Evolutionary conservation across 2,329 filamentous ascomycete genomes (phyloP).

Genomic region (Sclerotiophoma versabilis): DNA sequence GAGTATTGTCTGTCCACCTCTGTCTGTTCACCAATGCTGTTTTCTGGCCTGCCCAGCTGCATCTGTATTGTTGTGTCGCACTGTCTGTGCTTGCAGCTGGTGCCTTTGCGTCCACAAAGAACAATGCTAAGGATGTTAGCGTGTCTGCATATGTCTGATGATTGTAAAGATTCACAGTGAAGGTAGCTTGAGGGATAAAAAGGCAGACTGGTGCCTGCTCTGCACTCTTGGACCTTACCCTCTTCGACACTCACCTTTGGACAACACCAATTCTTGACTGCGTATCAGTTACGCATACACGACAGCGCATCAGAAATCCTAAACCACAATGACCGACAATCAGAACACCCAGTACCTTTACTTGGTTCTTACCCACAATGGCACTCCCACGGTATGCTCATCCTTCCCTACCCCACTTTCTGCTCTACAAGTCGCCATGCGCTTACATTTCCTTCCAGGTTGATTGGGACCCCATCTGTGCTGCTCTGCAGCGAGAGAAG

Average conservation of each 20-base stretch:
- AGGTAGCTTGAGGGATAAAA: slow-evolving; percentile 7
- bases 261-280: not conserved
- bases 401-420: not conserved
- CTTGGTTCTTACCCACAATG: slow-evolving; percentile 35
- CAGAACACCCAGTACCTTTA: slow-evolving; percentile 44
- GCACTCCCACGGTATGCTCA: slow-evolving; percentile 28
- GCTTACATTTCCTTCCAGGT: slow-evolving; percentile 33
- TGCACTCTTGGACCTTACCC: not conserved
- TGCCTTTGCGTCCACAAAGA: not conserved
- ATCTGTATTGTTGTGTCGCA: too few species aligned
- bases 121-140: slow-evolving; percentile 12
- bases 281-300: not conserved
- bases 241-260: not conserved
- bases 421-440: too few species aligned
- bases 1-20: too few species aligned
- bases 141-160: slow-evolving; percentile 15
- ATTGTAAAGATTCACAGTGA: slow-evolving; percentile 15
- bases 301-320: not conserved
- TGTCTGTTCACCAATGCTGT: too few species aligned
- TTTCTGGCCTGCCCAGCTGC: too few species aligned
- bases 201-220: slow-evolving; percentile 1
- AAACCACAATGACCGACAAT: slow-evolving; percentile 34
- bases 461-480: slow-evolving; percentile 37
- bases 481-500: slow-evolving; percentile 34
- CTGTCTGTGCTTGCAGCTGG: slow-evolving; percentile 12